Base-by-base conservation (phyloP, 1,284 basidiomycete species). In the Pascua guehoae region DNA sequence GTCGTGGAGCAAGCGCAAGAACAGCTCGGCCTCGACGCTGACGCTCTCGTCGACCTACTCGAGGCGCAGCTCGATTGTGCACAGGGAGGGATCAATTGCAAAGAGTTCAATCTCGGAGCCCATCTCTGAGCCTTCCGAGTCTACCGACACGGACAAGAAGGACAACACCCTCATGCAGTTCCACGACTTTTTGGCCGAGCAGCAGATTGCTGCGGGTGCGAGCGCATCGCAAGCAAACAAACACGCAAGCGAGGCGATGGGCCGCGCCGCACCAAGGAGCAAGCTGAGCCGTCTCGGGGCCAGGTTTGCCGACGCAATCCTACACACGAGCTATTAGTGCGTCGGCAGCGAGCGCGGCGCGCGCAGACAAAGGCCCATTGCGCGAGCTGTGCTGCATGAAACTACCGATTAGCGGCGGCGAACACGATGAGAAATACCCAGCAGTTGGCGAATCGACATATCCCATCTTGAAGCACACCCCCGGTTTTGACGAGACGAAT, bases 131-230 rank as follows among this genome's bases (percentile, higher is more conserved):
- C n/a, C n/a, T n/a, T n/a, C n/a, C n/a, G n/a, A n/a, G n/a, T n/a
- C n/a, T n/a, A 18, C 17, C 45, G 45, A 46, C 45, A 12, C 8
- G 17, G 24, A 46, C 11, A 32, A 43, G 50, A 48, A 47, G 12
- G 62, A 65, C 47, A 68, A 70, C 47, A 58, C 61, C 10, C 67
- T 67, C 47, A 63, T 62, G n/a, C 64, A 66, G 52, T 71, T 74
- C 60, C 70, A 72, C 54, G 65, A 63, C 8, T 64, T 73, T 10
- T 61, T 71, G 47, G 58, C 65, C 14, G 66, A 74, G 55, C 72
- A 72, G 56, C 65, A 66, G 48, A 59, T 59, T 38, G 65, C 63
- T 36, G 67, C 69, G 51, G 70, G 66, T 0, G 46, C 24, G 24
- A 32, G 24, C 24, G 7, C 24, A 32, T 32, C 24, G 24, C 24